These are phyloP conservation scores for Cordyceps militaris DNA, from an alignment of 2,329 filamentous ascomycete species.

Conservation along the genomic window DNA sequence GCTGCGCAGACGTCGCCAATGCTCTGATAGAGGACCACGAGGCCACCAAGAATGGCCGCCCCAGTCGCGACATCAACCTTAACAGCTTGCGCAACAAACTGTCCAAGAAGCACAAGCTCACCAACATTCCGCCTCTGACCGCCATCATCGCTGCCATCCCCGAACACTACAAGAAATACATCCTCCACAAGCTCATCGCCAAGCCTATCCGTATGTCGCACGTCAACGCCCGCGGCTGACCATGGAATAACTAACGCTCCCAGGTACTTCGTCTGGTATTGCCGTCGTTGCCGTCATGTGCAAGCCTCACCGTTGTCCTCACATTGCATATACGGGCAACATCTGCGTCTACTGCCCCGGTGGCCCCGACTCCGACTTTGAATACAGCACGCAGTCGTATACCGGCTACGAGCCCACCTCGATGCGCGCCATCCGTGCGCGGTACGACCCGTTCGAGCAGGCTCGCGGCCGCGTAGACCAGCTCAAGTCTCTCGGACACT, in stretches of 20 bases:
- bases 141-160: slow-evolving; percentile 97
- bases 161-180: slow-evolving; percentile 99
- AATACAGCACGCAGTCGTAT: slow-evolving; percentile 98
- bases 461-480: slow-evolving; percentile 93
- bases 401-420: slow-evolving; percentile 98
- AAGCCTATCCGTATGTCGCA: slow-evolving; percentile 72
- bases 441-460: slow-evolving; percentile 97
- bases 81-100: slow-evolving; percentile 82
- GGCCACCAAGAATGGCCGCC: slow-evolving; percentile 64
- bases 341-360: slow-evolving; percentile 99
- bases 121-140: slow-evolving; percentile 81
- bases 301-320: slow-evolving; percentile 94
- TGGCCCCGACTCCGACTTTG: slow-evolving; percentile 95
- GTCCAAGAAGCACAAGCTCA: slow-evolving; percentile 85
- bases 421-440: slow-evolving; percentile 93
- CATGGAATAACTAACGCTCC: background rate
- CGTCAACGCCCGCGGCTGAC: background rate
- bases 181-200: slow-evolving; percentile 88
- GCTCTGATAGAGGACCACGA: slow-evolving; percentile 93
- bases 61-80: slow-evolving; percentile 83
- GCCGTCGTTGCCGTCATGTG: slow-evolving; percentile 99
- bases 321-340: slow-evolving; percentile 97
- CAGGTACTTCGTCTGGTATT: slow-evolving; percentile 89
- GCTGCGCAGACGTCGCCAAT: slow-evolving; percentile 92
- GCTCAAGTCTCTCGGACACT: slow-evolving; percentile 90